A percentile compares a stretch with the other conserved stretches of the same genome.
phyloP scores from a whole-genome alignment of 495 filamentous ascomycete species.

The Acidomyces sp. region DNA sequence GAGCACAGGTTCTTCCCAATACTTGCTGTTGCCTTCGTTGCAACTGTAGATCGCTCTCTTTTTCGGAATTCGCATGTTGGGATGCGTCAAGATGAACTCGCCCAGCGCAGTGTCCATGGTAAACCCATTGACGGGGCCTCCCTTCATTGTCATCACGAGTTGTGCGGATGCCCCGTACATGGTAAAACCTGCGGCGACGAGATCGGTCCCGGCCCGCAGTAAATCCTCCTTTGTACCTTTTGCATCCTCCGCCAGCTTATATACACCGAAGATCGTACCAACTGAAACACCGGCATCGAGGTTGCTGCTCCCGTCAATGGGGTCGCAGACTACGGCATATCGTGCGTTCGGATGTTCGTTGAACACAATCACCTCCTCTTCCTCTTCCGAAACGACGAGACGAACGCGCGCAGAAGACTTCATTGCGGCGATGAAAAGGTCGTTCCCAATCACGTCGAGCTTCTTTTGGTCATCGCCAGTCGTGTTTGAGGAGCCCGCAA shows the following conservation, averaged over 20 bases:
- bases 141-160: conserved; percentile 93
- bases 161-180: conserved; percentile 98
- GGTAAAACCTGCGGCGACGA: conserved; percentile 91
- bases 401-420: conserved; percentile 76
- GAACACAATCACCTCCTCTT: conserved; percentile 84
- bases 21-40: conserved; percentile 93
- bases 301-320: conserved; percentile 96
- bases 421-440: conserved; percentile 93
- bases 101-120: conserved; percentile 90
- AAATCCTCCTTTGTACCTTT: conserved; percentile 70
- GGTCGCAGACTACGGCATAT: conserved; percentile 94
- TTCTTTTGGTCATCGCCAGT: conserved; percentile 99
- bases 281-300: conserved; percentile 96
- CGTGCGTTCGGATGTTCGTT: conserved; percentile 63
- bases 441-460: conserved; percentile 96
- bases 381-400: conserved; percentile 88
- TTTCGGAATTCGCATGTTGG: conserved; percentile 76
- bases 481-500: conserved; percentile 86
- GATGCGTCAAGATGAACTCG: conserved; percentile 97
- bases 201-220: conserved; percentile 73
- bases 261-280: conserved; percentile 93
- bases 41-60: conserved; percentile 85
- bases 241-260: conserved; percentile 62
- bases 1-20: conserved; percentile 86
- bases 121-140: conserved; percentile 87